Percentiles rank a stretch among this genome's conserved stretches.
Evolutionary conservation across 495 filamentous ascomycete genomes (phyloP).

Genomic region (Xylaria castorea): DNA sequence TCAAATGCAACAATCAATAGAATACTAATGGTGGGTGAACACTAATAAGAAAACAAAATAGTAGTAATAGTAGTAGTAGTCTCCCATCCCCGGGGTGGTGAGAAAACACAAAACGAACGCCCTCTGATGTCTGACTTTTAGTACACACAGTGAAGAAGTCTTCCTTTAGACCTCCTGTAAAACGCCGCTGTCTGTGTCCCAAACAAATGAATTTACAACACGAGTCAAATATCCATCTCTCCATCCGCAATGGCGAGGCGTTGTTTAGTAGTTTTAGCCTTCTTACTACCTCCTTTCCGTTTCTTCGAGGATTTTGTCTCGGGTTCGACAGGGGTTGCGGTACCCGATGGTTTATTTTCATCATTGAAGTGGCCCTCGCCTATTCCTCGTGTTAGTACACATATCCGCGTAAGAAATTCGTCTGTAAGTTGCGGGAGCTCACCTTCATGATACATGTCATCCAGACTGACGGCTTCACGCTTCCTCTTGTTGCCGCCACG

Average conservation of each 20-base stretch:
- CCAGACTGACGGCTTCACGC: slow-evolving; percentile 69
- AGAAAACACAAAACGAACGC: slow-evolving; percentile 24
- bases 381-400: slow-evolving; percentile 46
- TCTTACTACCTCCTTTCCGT: slow-evolving; percentile 71
- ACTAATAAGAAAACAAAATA: slow-evolving; percentile 5
- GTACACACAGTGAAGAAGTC: slow-evolving; percentile 27
- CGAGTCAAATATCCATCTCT: slow-evolving; percentile 52
- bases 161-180: slow-evolving; percentile 11
- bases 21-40: background rate
- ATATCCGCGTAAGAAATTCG: slow-evolving; percentile 11
- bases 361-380: slow-evolving; percentile 96
- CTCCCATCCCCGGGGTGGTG: background rate
- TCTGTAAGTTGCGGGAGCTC: slow-evolving; percentile 43
- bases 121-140: slow-evolving; percentile 29
- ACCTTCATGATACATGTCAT: slow-evolving; percentile 99
- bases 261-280: slow-evolving; percentile 91
- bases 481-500: slow-evolving; percentile 57
- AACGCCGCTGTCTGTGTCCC: slow-evolving; percentile 20
- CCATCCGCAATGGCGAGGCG: slow-evolving; percentile 87
- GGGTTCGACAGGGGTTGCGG: slow-evolving; percentile 75
- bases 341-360: slow-evolving; percentile 77
- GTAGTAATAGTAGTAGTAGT: background rate
- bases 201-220: slow-evolving; percentile 29
- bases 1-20: background rate
- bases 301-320: slow-evolving; percentile 53